Conservation (phyloP, 371 early-diverging fungal genomes). For the Fennellomyces sp. region DNA sequence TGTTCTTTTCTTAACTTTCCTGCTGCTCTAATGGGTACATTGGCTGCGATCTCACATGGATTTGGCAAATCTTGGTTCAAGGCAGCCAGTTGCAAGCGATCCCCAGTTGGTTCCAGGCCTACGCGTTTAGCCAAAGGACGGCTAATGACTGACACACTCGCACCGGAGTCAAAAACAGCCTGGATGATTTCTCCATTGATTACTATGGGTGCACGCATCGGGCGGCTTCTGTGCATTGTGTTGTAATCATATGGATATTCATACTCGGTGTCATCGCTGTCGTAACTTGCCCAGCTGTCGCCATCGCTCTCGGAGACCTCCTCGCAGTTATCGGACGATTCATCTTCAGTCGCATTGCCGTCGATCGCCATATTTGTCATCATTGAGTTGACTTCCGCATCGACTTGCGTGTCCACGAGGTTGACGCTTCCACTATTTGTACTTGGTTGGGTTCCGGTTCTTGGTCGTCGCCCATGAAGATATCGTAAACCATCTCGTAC, state of each 20-base stretch:
- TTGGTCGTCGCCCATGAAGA: not conserved
- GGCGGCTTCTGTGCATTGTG: not conserved
- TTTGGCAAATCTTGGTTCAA: not conserved
- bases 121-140: not conserved
- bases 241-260: not conserved
- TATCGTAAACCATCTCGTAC: not conserved
- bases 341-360: too few species aligned
- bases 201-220: not conserved
- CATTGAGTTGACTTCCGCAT: too few species aligned
- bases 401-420: too few species aligned
- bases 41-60: not conserved
- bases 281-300: not conserved
- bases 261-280: not conserved
- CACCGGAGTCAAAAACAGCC: slow-evolving; percentile 17
- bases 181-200: not conserved
- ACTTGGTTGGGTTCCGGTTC: not conserved
- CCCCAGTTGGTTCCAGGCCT: slow-evolving; percentile 12
- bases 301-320: too few species aligned
- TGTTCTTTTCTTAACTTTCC: not conserved
- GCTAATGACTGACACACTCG: slow-evolving; percentile 12
- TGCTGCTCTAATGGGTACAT: slow-evolving; percentile 2
- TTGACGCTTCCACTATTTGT: too few species aligned
- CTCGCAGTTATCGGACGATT: too few species aligned
- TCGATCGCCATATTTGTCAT: too few species aligned
- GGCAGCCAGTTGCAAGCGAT: slow-evolving; percentile 6